Evolutionary conservation across 345 rosid genomes (phyloP).

Genomic region (Salix exigua): DNA sequence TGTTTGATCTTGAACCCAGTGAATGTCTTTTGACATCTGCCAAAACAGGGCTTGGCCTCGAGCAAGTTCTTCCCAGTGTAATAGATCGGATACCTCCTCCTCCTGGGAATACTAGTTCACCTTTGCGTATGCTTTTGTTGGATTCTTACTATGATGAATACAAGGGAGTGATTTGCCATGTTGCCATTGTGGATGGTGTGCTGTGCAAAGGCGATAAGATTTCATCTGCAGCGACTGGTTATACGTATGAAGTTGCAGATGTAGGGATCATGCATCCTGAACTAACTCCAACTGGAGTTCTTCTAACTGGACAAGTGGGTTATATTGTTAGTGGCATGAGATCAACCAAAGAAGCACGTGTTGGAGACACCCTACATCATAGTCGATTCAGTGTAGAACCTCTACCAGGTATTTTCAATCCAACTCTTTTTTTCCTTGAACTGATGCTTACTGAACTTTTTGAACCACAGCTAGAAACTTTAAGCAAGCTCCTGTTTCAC

Average conservation of each 20-base stretch:
- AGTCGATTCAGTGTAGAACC: conserved; percentile 61
- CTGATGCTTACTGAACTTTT: not conserved
- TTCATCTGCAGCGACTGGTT: conserved; percentile 78
- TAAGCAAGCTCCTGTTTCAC: not conserved
- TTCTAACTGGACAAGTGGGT: conserved; percentile 93
- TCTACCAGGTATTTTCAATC: conserved; percentile 58
- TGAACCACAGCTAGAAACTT: not conserved
- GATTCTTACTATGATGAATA: conserved; percentile 95
- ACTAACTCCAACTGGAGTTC: conserved; percentile 83
- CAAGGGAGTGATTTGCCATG: conserved; percentile 91
- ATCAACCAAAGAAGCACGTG: conserved; percentile 91
- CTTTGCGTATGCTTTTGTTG: conserved; percentile 86
- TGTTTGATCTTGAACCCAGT: conserved; percentile 88
- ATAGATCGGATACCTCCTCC: conserved; percentile 85
- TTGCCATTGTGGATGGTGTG: conserved; percentile 85
- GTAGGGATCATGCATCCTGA: conserved; percentile 97
- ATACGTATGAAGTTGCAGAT: conserved; percentile 74
- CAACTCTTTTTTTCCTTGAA: not conserved
- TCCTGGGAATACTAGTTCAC: conserved; percentile 58
- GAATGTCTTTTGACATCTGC: conserved; percentile 91
- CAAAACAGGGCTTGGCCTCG: conserved; percentile 91
- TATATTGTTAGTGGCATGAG: conserved; percentile 96
- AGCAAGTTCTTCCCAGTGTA: conserved; percentile 87
- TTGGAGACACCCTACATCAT: conserved; percentile 80
- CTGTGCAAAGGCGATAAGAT: conserved; percentile 87